Conservation (phyloP, 164 flowering plant genomes). For the Euptelea pleiosperma region DNA sequence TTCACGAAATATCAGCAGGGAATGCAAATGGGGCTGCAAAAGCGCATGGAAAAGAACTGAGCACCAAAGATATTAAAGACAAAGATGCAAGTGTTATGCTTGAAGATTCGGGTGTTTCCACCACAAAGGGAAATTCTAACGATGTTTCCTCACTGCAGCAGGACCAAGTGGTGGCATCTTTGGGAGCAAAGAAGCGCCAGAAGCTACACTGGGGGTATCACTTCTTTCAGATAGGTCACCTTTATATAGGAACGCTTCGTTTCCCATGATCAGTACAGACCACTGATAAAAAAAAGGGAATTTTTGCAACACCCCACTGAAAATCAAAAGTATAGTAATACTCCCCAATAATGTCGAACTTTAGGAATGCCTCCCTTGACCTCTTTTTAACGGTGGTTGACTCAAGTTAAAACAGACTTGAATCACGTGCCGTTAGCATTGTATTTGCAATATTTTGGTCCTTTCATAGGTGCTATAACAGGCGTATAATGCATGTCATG, state of each 20-base stretch:
- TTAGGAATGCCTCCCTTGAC: too few relatives aligned
- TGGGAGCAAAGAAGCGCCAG: conserved; percentile 35
- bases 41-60: conserved; percentile 12
- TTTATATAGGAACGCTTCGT: not conserved
- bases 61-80: conserved; percentile 12
- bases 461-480: too few relatives aligned
- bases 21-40: conserved; percentile 19
- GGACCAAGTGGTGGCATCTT: conserved; percentile 19
- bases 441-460: too few relatives aligned
- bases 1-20: conserved; percentile 8
- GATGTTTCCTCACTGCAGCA: conserved; percentile 12
- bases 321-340: too few relatives aligned
- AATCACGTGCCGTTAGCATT: too few relatives aligned
- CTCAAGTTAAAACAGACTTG: too few relatives aligned
- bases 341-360: too few relatives aligned
- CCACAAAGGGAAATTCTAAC: conserved; percentile 9
- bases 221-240: not conserved
- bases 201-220: conserved; percentile 68
- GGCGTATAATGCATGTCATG: too few relatives aligned
- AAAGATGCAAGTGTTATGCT: conserved; percentile 8
- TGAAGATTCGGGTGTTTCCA: conserved; percentile 19
- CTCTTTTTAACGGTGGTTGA: too few relatives aligned
- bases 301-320: too few relatives aligned
- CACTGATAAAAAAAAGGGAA: too few relatives aligned
- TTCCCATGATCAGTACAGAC: not conserved